Conservation (phyloP, 1,139 yeast genomes). For the Sugiyamaella japonica region DNA sequence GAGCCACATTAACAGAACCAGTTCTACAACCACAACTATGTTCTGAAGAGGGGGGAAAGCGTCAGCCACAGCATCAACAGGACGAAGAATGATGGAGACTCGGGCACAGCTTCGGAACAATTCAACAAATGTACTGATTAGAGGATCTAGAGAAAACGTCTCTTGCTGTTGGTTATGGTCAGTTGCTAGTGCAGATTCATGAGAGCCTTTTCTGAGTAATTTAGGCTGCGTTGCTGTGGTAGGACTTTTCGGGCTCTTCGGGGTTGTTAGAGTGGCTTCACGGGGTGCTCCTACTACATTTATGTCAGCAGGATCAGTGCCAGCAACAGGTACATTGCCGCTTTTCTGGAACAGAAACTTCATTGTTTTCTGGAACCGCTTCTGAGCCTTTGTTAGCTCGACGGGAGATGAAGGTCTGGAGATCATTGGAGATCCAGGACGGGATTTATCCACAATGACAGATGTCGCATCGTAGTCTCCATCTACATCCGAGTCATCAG, state of each 20-base stretch:
- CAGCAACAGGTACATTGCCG: constrained; percentile 5
- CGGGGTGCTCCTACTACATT: not conserved
- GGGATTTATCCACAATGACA: constrained; percentile 10
- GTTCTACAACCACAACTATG: constrained; percentile 36
- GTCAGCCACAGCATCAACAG: constrained; percentile 36
- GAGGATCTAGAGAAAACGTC: constrained; percentile 15
- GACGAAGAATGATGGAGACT: constrained; percentile 32
- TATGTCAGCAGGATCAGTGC: not conserved
- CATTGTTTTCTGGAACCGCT: constrained; percentile 27
- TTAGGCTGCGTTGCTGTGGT: not conserved
- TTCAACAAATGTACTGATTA: constrained; percentile 26
- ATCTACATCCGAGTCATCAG: constrained; percentile 21
- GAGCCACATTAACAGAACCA: constrained; percentile 37
- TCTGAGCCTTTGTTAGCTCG: constrained; percentile 18
- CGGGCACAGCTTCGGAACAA: constrained; percentile 31
- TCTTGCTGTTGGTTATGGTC: constrained; percentile 1
- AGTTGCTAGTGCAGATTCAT: constrained; percentile 2
- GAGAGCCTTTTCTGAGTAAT: not conserved
- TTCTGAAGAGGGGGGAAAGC: constrained; percentile 32
- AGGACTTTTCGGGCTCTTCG: not conserved
- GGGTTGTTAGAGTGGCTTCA: not conserved
- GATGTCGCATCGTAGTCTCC: constrained; percentile 22
- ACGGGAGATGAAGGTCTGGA: constrained; percentile 16
- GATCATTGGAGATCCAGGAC: constrained; percentile 14
- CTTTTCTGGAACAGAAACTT: constrained; percentile 25